These are phyloP conservation scores for Phytophthora meadii DNA, from an alignment of 352 stramenopile genomes.

Conservation along the genomic window DNA sequence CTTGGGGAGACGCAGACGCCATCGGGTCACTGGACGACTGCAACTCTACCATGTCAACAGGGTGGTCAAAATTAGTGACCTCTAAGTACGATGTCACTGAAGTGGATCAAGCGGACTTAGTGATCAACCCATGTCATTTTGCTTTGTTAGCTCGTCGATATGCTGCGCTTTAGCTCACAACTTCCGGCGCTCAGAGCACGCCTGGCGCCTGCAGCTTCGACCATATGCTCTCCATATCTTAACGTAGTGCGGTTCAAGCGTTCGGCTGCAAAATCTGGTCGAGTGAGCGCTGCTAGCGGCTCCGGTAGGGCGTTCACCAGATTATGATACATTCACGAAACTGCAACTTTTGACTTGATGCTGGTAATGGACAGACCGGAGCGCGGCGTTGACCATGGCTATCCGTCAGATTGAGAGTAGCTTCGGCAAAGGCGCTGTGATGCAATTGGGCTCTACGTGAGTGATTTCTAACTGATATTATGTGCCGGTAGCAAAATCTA, in stretches of 20 bases:
- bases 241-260: slow-evolving; percentile 42
- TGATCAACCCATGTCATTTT: slow-evolving; percentile 1
- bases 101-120: neutral
- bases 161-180: slow-evolving; percentile 28
- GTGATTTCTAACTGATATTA: neutral
- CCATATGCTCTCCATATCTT: slow-evolving; percentile 14
- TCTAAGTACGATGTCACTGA: neutral
- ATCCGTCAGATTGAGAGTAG: slow-evolving; percentile 96
- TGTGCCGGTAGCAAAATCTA: slow-evolving; percentile 15
- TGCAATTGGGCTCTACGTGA: slow-evolving; percentile 94
- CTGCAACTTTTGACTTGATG: slow-evolving; percentile 4
- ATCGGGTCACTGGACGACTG: neutral
- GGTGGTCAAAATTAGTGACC: neutral
- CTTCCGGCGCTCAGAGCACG: slow-evolving; percentile 22
- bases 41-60: slow-evolving; percentile 10
- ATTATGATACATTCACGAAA: neutral
- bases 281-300: slow-evolving; percentile 22
- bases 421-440: slow-evolving; percentile 97
- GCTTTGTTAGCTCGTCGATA: slow-evolving; percentile 1
- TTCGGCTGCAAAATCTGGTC: slow-evolving; percentile 35
- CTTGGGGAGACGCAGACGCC: neutral
- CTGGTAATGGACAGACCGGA: slow-evolving; percentile 56
- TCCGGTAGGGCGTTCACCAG: slow-evolving; percentile 18
- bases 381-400: slow-evolving; percentile 92
- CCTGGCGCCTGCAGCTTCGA: slow-evolving; percentile 3